Conservation (phyloP, 1,284 basidiomycete genomes). For the Vanrija humicola region DNA sequence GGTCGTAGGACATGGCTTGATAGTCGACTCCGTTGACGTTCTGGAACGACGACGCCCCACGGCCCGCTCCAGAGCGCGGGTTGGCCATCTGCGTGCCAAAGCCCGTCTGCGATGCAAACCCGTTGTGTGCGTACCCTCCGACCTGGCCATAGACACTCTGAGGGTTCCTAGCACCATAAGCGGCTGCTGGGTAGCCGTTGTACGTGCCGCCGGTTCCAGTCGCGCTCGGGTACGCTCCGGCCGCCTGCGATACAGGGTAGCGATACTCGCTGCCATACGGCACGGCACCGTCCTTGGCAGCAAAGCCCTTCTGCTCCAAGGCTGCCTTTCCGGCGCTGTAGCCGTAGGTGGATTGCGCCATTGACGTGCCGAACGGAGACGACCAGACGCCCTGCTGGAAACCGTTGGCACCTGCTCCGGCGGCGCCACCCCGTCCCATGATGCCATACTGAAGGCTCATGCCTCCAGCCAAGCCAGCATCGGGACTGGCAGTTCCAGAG, state of each 20-base stretch:
- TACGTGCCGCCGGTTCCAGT: conserved; percentile 3
- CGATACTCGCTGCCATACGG: conserved; percentile 1
- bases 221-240: conserved; percentile 1
- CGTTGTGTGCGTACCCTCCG: conserved; percentile 8
- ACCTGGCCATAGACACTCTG: conserved; percentile 8
- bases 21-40: conserved; percentile 4
- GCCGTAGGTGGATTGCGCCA: conserved; percentile 27
- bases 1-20: conserved; percentile 12
- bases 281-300: conserved; percentile 7
- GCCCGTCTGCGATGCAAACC: neutral
- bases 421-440: conserved; percentile 17
- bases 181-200: conserved; percentile 4
- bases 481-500: conserved; percentile 15
- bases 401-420: conserved; percentile 10
- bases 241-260: neutral
- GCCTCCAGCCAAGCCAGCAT: conserved; percentile 3
- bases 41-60: neutral
- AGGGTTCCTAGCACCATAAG: too few species aligned
- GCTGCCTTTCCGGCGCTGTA: conserved; percentile 14
- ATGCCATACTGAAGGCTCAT: conserved; percentile 20
- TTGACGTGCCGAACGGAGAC: conserved; percentile 31
- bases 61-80: neutral
- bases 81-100: conserved; percentile 19
- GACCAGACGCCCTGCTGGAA: conserved; percentile 39
- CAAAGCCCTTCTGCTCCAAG: conserved; percentile 14